Evolutionary conservation across 345 rosid genomes (phyloP).

Genomic region (Eucalyptus microcorys): DNA sequence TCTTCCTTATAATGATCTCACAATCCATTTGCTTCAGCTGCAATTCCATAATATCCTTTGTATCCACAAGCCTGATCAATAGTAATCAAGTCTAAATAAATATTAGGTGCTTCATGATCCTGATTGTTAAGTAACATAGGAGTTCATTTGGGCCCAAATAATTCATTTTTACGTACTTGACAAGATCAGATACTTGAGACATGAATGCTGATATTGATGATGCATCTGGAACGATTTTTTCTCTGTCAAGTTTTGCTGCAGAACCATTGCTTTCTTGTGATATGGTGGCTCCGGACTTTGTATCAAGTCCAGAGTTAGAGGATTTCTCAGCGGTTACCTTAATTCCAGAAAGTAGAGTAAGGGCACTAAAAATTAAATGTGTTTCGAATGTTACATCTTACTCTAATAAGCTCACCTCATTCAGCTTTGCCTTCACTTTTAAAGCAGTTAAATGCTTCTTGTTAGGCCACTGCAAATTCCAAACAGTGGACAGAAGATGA

Average conservation of each 20-base stretch:
- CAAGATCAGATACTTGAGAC: conserved; percentile 73
- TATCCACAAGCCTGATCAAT: conserved; percentile 78
- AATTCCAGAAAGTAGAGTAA: background rate
- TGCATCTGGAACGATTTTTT: conserved; percentile 31
- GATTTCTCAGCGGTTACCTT: conserved; percentile 39
- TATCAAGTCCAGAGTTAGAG: conserved; percentile 36
- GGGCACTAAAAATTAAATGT: background rate
- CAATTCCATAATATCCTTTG: conserved; percentile 75
- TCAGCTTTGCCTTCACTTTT: conserved; percentile 38
- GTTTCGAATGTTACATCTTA: background rate
- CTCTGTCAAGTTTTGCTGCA: background rate
- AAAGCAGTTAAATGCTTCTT: conserved; percentile 23
- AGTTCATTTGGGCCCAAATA: background rate
- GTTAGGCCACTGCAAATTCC: conserved; percentile 18
- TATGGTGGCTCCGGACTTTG: conserved; percentile 3
- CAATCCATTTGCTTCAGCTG: conserved; percentile 78
- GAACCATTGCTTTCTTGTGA: conserved; percentile 21
- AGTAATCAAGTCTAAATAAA: background rate
- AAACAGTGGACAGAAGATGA: background rate
- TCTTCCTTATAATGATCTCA: conserved; percentile 73
- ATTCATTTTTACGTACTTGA: conserved; percentile 49
- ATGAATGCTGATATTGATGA: conserved; percentile 59
- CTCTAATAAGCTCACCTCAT: conserved; percentile 32
- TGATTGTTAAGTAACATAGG: background rate
- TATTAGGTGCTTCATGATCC: background rate